These are phyloP conservation scores for Protomyces macrosporus DNA, from an alignment of 1,139 yeast species.

Conservation along the genomic window DNA sequence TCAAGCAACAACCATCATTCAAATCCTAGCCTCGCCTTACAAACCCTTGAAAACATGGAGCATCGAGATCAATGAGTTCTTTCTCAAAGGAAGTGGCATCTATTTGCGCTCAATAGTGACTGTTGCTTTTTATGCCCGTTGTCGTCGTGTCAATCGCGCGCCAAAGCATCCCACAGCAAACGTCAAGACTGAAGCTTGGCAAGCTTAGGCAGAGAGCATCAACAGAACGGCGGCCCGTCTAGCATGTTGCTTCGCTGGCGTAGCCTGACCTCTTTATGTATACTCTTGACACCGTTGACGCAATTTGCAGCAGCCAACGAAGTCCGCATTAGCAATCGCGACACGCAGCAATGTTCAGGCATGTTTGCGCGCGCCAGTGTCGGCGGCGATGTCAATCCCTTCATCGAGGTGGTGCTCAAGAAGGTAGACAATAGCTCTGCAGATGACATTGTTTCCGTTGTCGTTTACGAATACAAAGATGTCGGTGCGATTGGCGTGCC, in stretches of 20 bases:
- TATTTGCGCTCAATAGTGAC: too few relatives aligned
- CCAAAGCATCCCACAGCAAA: too few relatives aligned
- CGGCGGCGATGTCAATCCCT: conserved; percentile 26
- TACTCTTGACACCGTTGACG: not conserved
- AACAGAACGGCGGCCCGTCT: too few relatives aligned
- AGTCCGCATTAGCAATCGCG: conserved; percentile 2
- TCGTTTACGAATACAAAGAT: conserved; percentile 81
- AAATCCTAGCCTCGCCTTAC: too few relatives aligned
- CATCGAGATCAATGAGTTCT: too few relatives aligned
- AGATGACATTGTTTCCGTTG: conserved; percentile 37
- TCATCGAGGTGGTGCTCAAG: conserved; percentile 20
- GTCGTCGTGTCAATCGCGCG: too few relatives aligned
- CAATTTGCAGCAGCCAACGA: conserved; percentile 6
- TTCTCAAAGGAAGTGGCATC: too few relatives aligned
- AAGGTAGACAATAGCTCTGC: conserved; percentile 5
- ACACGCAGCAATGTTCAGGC: conserved; percentile 26
- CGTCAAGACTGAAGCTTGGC: too few relatives aligned
- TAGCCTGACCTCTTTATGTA: not conserved
- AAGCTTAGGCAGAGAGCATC: too few relatives aligned
- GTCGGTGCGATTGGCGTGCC: conserved; percentile 58
- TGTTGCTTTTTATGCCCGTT: too few relatives aligned
- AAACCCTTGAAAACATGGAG: too few relatives aligned
- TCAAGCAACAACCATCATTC: too few relatives aligned
- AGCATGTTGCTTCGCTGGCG: not conserved
- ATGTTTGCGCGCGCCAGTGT: conserved; percentile 20